Evolutionary conservation across 2,329 filamentous ascomycete genomes (phyloP).

Genomic region (Chrysoporthe puriensis): DNA sequence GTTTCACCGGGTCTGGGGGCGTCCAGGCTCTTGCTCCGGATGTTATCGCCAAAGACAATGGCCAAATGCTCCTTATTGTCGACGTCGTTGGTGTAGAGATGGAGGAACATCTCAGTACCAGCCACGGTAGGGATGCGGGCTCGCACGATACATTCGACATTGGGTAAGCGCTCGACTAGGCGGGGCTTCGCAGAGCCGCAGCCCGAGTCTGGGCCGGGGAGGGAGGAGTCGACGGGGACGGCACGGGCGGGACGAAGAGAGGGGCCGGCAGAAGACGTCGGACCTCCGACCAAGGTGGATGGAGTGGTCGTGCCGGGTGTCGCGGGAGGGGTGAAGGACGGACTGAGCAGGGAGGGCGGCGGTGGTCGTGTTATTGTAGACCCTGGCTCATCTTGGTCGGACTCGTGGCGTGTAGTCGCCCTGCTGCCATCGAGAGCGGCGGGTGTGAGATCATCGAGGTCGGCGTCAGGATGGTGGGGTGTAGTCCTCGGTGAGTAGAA

Average conservation of each 20-base stretch:
- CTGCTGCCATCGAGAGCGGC: constrained; percentile 22
- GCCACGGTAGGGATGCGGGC: constrained; percentile 91
- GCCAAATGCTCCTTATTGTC: constrained; percentile 96
- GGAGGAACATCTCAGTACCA: constrained; percentile 95
- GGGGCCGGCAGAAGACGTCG: constrained; percentile 27
- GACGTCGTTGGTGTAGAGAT: constrained; percentile 89
- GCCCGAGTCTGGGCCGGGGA: constrained; percentile 42
- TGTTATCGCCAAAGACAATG: constrained; percentile 90
- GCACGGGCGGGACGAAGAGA: constrained; percentile 47
- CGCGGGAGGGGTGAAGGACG: constrained; percentile 76
- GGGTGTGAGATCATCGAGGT: constrained; percentile 31
- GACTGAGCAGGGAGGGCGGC: constrained; percentile 78
- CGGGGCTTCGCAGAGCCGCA: constrained; percentile 70
- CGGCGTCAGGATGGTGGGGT: constrained; percentile 32
- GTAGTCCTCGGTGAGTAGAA: constrained; percentile 38
- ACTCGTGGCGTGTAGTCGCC: constrained; percentile 16
- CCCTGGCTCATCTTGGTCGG: constrained; percentile 27
- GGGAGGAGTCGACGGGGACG: constrained; percentile 63
- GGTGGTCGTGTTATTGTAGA: constrained; percentile 33
- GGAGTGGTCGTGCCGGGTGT: constrained; percentile 65
- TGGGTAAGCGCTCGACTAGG: constrained; percentile 74
- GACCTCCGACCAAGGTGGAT: constrained; percentile 36
- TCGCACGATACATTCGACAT: constrained; percentile 91
- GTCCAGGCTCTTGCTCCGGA: constrained; percentile 75
- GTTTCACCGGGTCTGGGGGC: constrained; percentile 75